Conservation (phyloP, 148 eudicot genomes). For the Fagopyrum esculentum region DNA sequence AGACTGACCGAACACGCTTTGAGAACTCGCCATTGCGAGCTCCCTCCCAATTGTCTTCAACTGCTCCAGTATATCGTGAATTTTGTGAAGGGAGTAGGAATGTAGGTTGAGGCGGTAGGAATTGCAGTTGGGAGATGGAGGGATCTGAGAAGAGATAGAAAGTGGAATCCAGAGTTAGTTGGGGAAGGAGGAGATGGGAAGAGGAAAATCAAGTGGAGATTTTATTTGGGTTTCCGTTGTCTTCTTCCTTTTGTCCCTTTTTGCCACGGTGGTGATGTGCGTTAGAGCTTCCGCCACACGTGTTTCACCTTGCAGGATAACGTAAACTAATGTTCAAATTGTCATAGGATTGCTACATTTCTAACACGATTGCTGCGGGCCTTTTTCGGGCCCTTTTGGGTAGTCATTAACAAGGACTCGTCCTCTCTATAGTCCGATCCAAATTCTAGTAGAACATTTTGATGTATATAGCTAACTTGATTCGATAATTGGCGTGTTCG, state of each 20-base stretch:
- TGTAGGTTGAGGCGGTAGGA: neutral
- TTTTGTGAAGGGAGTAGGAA: neutral
- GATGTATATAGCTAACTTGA: no score
- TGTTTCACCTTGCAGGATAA: neutral
- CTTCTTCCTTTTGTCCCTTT: neutral
- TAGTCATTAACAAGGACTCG: no score
- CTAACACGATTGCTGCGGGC: no score
- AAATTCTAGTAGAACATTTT: no score
- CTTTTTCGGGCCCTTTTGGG: no score
- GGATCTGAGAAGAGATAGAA: neutral
- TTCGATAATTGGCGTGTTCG: no score
- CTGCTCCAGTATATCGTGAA: slow-evolving; percentile 55
- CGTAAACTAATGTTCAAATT: no score
- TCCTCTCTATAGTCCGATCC: no score
- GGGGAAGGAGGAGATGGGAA: neutral
- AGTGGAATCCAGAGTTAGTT: neutral
- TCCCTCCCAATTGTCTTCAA: slow-evolving; percentile 77
- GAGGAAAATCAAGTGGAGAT: slow-evolving; percentile 5
- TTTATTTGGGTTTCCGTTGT: neutral
- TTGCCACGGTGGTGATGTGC: neutral
- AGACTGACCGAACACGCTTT: slow-evolving; percentile 75
- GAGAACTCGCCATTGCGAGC: slow-evolving; percentile 90
- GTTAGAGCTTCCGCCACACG: neutral
- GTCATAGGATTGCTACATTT: no score
- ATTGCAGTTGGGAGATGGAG: neutral